Base-by-base conservation (phyloP, 768 basidiomycete genomes). In the Lactifluus subvellereus region DNA sequence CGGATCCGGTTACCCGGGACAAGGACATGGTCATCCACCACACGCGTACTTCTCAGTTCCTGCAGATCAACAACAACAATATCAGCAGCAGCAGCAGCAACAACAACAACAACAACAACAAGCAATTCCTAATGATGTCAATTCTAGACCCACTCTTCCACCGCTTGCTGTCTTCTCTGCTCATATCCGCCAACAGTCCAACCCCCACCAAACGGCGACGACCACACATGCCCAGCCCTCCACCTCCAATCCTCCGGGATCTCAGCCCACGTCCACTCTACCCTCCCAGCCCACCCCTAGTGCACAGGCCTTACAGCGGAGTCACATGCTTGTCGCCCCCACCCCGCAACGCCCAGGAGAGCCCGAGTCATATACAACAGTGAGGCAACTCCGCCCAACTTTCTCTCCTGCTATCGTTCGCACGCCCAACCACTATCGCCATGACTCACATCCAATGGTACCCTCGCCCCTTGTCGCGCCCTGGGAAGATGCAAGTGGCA, bases 391-490 rank as follows among this genome's bases (percentile, higher is more conserved):
- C 18, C 81, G 84, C 49, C 77, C 86, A 1, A 89, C 89, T 1
- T 91, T 89, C 68, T 85, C 85, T 2, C 69, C 82, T n/a, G 82
- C 76, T 59, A 85, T 88, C 71, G 77, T 89, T 37, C 85, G 88
- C 53, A 87, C 84, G 3, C 88, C 88, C 1, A 77, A 79, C 6
- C 80, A 89, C 69, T 89, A 88, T 62, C 70, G 71, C 20, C 27
- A 62, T 42, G 68, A 54, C 54, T 58, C 67, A 18, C 60, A 58
- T 0, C 40, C 62, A 11, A 30, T 58, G 33, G 61, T 70, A 2
- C 64, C 66, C 57, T 65, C 68, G 5, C 62, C 72, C 7, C 57
- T 62, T 49, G 65, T 67, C 33, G 22, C 60, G 38, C 13, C 59
- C 32, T 61, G 52, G 58, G 50, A 50, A 11, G 60, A 49, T 33